These are phyloP conservation scores for Aspergillus leporis DNA, from an alignment of 495 filamentous ascomycete genomes.

Conservation along the genomic window DNA sequence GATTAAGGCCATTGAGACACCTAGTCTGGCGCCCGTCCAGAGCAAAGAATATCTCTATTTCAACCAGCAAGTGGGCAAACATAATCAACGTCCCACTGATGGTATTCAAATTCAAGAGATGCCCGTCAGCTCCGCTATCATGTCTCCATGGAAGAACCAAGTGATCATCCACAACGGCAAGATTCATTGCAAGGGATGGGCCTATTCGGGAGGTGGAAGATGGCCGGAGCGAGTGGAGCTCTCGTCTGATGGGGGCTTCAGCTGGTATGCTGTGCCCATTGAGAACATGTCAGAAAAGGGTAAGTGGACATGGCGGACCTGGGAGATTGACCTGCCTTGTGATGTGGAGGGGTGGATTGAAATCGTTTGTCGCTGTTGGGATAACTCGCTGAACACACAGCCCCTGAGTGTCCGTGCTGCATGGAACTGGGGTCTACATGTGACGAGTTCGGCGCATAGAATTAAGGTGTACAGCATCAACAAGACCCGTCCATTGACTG, in stretches of 20 bases:
- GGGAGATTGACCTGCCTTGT: constrained; percentile 41
- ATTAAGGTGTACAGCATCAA: constrained; percentile 67
- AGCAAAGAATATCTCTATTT: constrained; percentile 50
- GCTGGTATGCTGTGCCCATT: constrained; percentile 37
- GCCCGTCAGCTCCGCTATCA: constrained; percentile 50
- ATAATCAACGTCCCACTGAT: constrained; percentile 34
- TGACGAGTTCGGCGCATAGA: constrained; percentile 64
- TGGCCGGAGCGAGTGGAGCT: constrained; percentile 48
- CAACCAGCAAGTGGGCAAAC: constrained; percentile 36
- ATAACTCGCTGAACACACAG: constrained; percentile 44
- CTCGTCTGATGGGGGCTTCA: constrained; percentile 41
- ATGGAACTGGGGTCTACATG: constrained; percentile 65
- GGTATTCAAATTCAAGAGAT: constrained; percentile 50
- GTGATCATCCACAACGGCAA: constrained; percentile 33
- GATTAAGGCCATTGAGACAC: constrained; percentile 39
- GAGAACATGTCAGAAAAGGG: constrained; percentile 39
- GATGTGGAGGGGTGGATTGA: constrained; percentile 48
- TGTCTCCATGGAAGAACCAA: constrained; percentile 36
- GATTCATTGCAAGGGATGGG: constrained; percentile 46
- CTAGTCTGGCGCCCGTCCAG: constrained; percentile 45
- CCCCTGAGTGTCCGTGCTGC: constrained; percentile 37
- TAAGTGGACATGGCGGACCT: constrained; percentile 39
- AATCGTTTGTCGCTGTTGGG: constrained; percentile 44
- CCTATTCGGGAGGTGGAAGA: constrained; percentile 47
- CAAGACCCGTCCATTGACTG: constrained; percentile 48